phyloP scores from a whole-genome alignment of 495 filamentous ascomycete species.

The Amphirosellinia nigrospora region DNA sequence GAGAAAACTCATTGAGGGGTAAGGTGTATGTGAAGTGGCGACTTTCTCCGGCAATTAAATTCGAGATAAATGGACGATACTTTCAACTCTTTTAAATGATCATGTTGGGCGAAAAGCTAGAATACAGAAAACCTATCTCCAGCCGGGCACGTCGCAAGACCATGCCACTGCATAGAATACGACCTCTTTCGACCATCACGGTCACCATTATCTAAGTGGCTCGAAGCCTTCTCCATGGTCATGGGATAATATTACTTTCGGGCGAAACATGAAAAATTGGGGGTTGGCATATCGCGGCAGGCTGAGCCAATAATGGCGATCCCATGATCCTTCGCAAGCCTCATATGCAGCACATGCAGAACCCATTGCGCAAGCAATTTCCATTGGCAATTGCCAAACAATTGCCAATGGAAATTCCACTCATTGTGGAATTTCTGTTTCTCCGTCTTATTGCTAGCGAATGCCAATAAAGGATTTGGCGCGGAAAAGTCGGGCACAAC shows the following conservation, averaged over 20 bases:
- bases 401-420: conserved; percentile 15
- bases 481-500: background rate
- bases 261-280: background rate
- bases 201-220: background rate
- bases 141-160: conserved; percentile 3
- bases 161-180: background rate
- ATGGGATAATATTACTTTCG: background rate
- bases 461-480: background rate
- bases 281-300: conserved; percentile 6
- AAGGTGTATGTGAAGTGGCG: background rate
- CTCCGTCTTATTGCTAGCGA: background rate
- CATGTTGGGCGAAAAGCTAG: too few species aligned
- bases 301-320: background rate
- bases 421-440: background rate
- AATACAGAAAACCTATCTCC: background rate
- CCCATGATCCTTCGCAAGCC: conserved; percentile 4
- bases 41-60: background rate
- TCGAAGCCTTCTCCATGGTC: background rate
- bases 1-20: background rate
- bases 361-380: background rate
- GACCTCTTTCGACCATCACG: background rate
- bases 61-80: background rate
- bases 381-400: conserved; percentile 5
- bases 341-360: conserved; percentile 13
- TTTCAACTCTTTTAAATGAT: background rate